These are phyloP conservation scores for Gaertneriomyces semiglobifer DNA, from an alignment of 192 early-diverging fungal species.

Conservation along the genomic window DNA sequence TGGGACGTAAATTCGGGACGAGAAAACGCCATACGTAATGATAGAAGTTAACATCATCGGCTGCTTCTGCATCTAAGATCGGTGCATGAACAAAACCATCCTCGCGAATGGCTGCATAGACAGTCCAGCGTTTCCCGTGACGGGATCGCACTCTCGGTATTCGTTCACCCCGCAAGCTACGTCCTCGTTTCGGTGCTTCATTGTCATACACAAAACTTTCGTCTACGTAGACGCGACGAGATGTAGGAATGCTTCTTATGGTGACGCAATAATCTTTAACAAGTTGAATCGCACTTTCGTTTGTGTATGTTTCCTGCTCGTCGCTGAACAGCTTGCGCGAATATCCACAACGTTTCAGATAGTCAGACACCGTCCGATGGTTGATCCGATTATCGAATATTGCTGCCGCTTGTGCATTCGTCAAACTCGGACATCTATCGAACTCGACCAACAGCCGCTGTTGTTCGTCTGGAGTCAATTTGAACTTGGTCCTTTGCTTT, in stretches of 20 bases:
- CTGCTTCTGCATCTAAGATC: conserved; percentile 7
- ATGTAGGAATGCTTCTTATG: background rate
- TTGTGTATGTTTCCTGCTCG: conserved; percentile 2
- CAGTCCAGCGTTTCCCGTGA: conserved; percentile 4
- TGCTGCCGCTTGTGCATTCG: background rate
- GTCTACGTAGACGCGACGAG: background rate
- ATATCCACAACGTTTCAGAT: background rate
- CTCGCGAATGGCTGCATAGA: background rate
- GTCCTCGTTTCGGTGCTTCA: conserved; percentile 5
- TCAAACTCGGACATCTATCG: background rate
- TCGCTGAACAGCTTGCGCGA: conserved; percentile 6
- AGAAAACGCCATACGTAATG: background rate
- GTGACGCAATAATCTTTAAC: conserved; percentile 5
- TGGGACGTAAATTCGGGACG: background rate
- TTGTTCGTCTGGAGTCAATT: background rate
- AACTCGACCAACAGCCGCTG: background rate
- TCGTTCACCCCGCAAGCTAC: conserved; percentile 4
- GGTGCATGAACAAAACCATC: conserved; percentile 9
- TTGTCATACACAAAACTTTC: conserved; percentile 7
- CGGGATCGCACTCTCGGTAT: conserved; percentile 9
- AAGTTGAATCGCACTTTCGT: background rate
- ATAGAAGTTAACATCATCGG: conserved; percentile 3
- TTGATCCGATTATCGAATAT: background rate
- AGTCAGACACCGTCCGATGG: background rate
- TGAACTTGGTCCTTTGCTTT: background rate